Base-by-base conservation (phyloP, 2,329 filamentous ascomycete species). In the Neurospora crassa region DNA sequence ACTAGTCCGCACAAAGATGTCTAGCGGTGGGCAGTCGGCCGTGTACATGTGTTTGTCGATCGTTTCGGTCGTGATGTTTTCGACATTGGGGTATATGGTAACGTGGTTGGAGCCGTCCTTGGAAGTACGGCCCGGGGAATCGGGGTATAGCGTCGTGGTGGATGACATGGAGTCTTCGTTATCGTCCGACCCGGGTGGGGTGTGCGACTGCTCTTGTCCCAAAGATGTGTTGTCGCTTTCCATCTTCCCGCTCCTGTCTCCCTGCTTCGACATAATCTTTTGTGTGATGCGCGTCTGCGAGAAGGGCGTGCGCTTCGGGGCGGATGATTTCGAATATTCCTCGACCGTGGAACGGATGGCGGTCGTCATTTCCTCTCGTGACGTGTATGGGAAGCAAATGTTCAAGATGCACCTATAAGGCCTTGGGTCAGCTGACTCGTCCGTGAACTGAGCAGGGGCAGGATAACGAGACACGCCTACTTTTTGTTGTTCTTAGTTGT, bases 331-430 rank as follows among this genome's bases (percentile, higher is more conserved):
- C 72, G 92, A 92, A 80, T 93, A 98, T 72, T 97, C 92, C 71
- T 92, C 86, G 10, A 99, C 94, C 0, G 95, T 97, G 59, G 90
- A 89, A 74, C 92, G 91, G 75, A 99, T 92, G 6, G 95, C 93
- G 3, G 92, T 90, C 0, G 95, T 96, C 75, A 99, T 98, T 79
- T 99, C 96, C 78, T 97, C 94, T 74, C 96, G 88, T 5, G 94
- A 97, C 0, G 96, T 98, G 79, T 99, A 99, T 0, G 96, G 96
- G 78, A 98, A 98, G 84, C 96, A 99, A 74, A 99, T 94, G 79
- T 99, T 99, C 69, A 99, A 84, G 40, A 87, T 82, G 37, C 85
- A 83, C 70, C 87, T 89, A 69, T 3, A 47, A 2, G 11, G 20
- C 7, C 16, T 29, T 53, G 67, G 67, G 72, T 74, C 69, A 77